Conservation (phyloP, 257 asterid genomes). For the Nicotiana otophora region DNA sequence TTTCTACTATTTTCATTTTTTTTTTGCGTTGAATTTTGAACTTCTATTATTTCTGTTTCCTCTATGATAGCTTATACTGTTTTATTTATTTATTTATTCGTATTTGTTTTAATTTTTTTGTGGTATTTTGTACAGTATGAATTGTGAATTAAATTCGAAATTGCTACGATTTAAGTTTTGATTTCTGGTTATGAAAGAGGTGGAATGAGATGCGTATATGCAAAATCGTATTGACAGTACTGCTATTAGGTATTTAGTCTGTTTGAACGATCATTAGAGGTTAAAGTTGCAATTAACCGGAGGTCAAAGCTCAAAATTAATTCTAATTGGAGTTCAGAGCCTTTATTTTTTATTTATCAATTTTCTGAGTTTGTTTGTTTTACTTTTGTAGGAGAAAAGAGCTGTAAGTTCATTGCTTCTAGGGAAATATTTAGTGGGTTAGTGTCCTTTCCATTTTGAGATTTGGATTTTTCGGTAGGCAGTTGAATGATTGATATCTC, state of each 20-base stretch:
- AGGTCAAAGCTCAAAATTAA: background rate
- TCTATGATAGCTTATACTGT: background rate
- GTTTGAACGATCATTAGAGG: background rate
- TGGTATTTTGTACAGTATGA: background rate
- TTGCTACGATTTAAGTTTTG: background rate
- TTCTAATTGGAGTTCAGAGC: background rate
- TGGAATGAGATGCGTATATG: background rate
- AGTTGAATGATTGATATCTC: constrained; percentile 20
- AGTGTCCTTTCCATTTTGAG: background rate
- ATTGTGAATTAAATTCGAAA: background rate
- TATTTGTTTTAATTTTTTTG: background rate
- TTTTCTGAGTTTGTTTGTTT: constrained; percentile 1
- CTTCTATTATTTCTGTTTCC: background rate
- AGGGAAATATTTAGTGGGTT: background rate
- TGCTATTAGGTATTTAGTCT: background rate
- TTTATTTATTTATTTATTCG: background rate
- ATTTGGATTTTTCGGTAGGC: constrained; percentile 29
- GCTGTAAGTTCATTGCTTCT: background rate
- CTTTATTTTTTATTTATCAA: background rate
- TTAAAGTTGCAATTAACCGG: background rate
- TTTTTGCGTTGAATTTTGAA: constrained; percentile 6
- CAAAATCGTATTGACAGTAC: background rate
- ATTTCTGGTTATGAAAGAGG: background rate
- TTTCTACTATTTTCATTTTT: background rate
- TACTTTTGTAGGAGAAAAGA: background rate